A percentile compares a stretch with the other conserved stretches of the same genome.
These are phyloP conservation scores for Magnusiomyces fungicola DNA, from an alignment of 1,139 yeast genomes.

Conservation along the genomic window DNA sequence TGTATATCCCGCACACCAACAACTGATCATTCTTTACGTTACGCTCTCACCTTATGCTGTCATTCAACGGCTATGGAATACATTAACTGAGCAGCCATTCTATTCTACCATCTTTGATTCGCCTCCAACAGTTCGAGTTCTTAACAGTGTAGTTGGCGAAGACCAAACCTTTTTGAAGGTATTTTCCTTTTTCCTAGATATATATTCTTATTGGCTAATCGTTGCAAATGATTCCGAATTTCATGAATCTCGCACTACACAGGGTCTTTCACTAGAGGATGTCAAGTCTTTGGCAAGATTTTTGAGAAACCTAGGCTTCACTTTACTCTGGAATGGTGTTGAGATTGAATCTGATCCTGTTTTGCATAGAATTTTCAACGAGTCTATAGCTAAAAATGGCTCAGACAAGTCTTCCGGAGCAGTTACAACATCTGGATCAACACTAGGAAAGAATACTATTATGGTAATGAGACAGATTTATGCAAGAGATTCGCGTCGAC, in stretches of 20 bases:
- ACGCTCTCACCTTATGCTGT: slow-evolving; percentile 19
- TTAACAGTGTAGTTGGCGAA: neutral
- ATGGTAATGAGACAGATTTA: slow-evolving; percentile 61
- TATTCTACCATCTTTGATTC: slow-evolving; percentile 14
- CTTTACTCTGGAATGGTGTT: slow-evolving; percentile 43
- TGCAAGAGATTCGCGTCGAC: slow-evolving; percentile 57
- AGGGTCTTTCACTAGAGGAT: slow-evolving; percentile 41
- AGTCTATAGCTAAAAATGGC: neutral
- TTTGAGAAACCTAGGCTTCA: slow-evolving; percentile 49
- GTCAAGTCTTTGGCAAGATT: slow-evolving; percentile 43
- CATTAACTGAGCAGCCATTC: neutral
- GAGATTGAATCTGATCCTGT: neutral
- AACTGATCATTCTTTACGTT: slow-evolving; percentile 24
- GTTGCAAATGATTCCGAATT: slow-evolving; percentile 68
- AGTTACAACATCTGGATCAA: neutral
- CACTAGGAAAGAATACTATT: slow-evolving; percentile 8
- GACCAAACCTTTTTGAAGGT: neutral
- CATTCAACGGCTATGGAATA: neutral
- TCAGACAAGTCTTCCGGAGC: neutral
- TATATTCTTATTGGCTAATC: slow-evolving; percentile 50
- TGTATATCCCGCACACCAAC: slow-evolving; percentile 22
- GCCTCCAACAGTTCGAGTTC: neutral
- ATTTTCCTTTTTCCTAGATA: slow-evolving; percentile 39
- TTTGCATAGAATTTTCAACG: neutral
- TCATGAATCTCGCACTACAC: slow-evolving; percentile 17